Evolutionary conservation across 1,284 basidiomycete genomes (phyloP).

Genomic region (Vanrija sp.): DNA sequence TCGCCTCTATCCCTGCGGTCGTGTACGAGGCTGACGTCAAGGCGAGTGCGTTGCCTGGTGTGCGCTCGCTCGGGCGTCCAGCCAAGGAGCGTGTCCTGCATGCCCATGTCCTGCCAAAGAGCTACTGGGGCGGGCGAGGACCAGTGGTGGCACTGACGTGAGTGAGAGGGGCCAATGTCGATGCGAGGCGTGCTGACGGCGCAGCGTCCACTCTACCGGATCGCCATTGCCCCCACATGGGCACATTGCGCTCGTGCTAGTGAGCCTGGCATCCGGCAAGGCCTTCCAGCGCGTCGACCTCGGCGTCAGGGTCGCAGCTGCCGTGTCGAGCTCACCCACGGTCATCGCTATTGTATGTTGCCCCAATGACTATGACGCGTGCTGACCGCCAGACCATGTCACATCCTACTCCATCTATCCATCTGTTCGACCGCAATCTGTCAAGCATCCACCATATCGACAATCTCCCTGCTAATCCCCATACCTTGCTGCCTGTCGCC

Average conservation of each 20-base stretch:
- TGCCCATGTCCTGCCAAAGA: slow-evolving; percentile 9
- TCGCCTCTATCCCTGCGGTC: slow-evolving; percentile 28
- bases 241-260: slow-evolving; percentile 22
- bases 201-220: not conserved
- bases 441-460: slow-evolving; percentile 3
- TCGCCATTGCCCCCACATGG: slow-evolving; percentile 1
- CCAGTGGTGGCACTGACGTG: slow-evolving; percentile 24
- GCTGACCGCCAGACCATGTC: slow-evolving; percentile 22
- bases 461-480: slow-evolving; percentile 16
- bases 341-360: slow-evolving; percentile 32
- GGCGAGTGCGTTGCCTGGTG: not conserved
- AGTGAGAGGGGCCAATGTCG: slow-evolving; percentile 2
- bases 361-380: not conserved
- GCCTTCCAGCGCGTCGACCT: slow-evolving; percentile 30
- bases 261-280: slow-evolving; percentile 25
- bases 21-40: slow-evolving; percentile 16
- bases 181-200: not conserved
- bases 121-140: slow-evolving; percentile 10
- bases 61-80: not conserved
- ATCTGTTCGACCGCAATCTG: slow-evolving; percentile 26
- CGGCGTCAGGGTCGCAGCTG: slow-evolving; percentile 22
- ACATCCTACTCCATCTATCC: slow-evolving; percentile 28
- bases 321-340: slow-evolving; percentile 15
- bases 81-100: slow-evolving; percentile 7
- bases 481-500: slow-evolving; percentile 24